phyloP scores from a whole-genome alignment of 495 filamentous ascomycete genomes.

The Aspergillus panamensis region DNA sequence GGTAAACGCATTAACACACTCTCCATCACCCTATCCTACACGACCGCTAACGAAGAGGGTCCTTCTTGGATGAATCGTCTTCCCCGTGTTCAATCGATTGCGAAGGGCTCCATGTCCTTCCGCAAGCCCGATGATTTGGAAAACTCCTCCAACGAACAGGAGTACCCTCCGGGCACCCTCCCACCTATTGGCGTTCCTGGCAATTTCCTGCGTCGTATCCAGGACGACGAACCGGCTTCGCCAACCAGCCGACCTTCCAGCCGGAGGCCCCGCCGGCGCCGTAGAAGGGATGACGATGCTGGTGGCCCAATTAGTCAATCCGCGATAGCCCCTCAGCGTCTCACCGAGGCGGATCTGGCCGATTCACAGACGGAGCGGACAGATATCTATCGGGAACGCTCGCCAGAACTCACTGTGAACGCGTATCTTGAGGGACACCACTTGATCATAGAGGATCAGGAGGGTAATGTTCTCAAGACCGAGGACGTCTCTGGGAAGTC shows the following conservation, averaged over 20 bases:
- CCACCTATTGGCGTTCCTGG: constrained; percentile 71
- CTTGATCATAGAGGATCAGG: constrained; percentile 78
- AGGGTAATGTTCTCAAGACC: constrained; percentile 76
- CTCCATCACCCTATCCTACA: constrained; percentile 93
- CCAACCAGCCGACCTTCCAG: constrained; percentile 57
- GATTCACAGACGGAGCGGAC: constrained; percentile 22
- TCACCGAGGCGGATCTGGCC: constrained; percentile 27
- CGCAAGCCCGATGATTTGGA: constrained; percentile 56
- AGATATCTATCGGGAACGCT: constrained; percentile 34
- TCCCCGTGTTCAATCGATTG: constrained; percentile 78
- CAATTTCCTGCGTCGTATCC: constrained; percentile 77
- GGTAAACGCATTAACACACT: constrained; percentile 98
- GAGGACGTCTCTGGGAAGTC: constrained; percentile 43
- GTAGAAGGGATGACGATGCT: constrained; percentile 68
- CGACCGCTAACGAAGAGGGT: constrained; percentile 80
- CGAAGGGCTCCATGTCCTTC: constrained; percentile 78
- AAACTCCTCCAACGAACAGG: constrained; percentile 56
- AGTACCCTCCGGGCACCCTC: constrained; percentile 74
- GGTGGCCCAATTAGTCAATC: constrained; percentile 90
- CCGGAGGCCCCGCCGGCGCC: constrained; percentile 59
- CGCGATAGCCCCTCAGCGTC: constrained; percentile 76
- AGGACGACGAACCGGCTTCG: constrained; percentile 64
- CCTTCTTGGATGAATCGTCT: constrained; percentile 93
- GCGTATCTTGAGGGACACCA: constrained; percentile 80
- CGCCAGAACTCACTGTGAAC: constrained; percentile 50